These are phyloP conservation scores for Flaveria bidentis DNA, from an alignment of 129 eudicot species.

Conservation along the genomic window DNA sequence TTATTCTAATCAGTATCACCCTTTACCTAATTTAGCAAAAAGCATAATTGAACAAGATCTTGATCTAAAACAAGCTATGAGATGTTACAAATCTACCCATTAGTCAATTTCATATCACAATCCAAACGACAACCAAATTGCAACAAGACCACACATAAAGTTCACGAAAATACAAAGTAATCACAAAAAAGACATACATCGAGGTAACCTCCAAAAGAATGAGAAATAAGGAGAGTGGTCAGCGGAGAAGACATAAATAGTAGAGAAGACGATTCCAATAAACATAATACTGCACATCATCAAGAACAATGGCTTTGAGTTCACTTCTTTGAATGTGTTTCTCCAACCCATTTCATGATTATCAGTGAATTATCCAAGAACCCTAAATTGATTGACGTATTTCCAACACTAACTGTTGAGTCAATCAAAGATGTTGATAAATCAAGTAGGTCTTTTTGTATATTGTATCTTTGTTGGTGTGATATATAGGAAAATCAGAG, in stretches of 20 bases:
- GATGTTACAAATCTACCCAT: neutral
- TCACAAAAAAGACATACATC: slow-evolving; percentile 25
- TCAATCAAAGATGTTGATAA: too few relatives aligned
- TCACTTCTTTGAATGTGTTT: slow-evolving; percentile 54
- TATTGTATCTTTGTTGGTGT: neutral
- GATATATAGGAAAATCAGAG: neutral
- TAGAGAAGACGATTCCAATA: slow-evolving; percentile 69
- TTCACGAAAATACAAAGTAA: neutral
- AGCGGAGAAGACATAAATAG: slow-evolving; percentile 78
- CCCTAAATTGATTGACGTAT: slow-evolving; percentile 33
- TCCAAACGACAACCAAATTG: slow-evolving; percentile 9
- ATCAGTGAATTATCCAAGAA: neutral
- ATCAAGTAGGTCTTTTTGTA: too few relatives aligned
- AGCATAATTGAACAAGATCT: slow-evolving; percentile 14
- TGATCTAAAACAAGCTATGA: slow-evolving; percentile 9
- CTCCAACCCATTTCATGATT: slow-evolving; percentile 60
- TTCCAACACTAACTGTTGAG: neutral
- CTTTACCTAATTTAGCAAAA: neutral
- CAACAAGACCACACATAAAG: neutral
- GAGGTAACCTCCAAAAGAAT: slow-evolving; percentile 42
- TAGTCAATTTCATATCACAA: neutral
- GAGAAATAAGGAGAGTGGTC: slow-evolving; percentile 54
- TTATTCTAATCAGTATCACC: neutral
- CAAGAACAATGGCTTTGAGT: slow-evolving; percentile 81
- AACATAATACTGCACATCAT: slow-evolving; percentile 75